A percentile compares a stretch with the other conserved stretches of the same genome.
Evolutionary conservation across 179 eudicot species (phyloP).

Genomic region (Nepenthes alata): DNA sequence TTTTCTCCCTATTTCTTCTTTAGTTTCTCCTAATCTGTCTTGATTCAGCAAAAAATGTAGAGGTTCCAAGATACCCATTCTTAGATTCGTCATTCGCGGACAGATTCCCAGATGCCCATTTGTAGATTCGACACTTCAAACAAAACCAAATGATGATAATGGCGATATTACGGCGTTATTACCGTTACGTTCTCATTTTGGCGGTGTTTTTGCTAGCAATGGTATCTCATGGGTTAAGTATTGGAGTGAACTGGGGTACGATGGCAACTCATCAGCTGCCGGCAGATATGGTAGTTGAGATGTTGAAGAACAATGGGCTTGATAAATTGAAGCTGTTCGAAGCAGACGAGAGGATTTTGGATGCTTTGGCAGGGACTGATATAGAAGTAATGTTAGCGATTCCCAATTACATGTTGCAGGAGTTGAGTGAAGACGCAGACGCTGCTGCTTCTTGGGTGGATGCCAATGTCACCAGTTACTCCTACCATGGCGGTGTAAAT

Average conservation of each 20-base stretch:
- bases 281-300: constrained; percentile 51
- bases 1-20: too few species aligned
- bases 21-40: too few species aligned
- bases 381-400: constrained; percentile 83
- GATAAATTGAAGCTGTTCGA: constrained; percentile 77
- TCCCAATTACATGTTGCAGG: constrained; percentile 67
- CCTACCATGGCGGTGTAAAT: constrained; percentile 58
- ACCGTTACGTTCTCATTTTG: constrained; percentile 13
- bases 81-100: constrained; percentile 9
- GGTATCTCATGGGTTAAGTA: constrained; percentile 15
- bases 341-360: constrained; percentile 53
- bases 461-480: constrained; percentile 53
- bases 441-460: constrained; percentile 79
- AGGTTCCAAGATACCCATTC: constrained; percentile 12
- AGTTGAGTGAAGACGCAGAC: constrained; percentile 45
- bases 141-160: constrained; percentile 2
- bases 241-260: constrained; percentile 97
- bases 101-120: constrained; percentile 2
- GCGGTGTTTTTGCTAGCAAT: constrained; percentile 2
- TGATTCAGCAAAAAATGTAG: too few species aligned
- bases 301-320: constrained; percentile 76
- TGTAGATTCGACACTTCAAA: not conserved
- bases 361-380: constrained; percentile 46
- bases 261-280: constrained; percentile 69
- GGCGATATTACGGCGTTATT: not conserved